Evolutionary conservation across 495 filamentous ascomycete species (phyloP).

Genomic region (Neurospora terricola): DNA sequence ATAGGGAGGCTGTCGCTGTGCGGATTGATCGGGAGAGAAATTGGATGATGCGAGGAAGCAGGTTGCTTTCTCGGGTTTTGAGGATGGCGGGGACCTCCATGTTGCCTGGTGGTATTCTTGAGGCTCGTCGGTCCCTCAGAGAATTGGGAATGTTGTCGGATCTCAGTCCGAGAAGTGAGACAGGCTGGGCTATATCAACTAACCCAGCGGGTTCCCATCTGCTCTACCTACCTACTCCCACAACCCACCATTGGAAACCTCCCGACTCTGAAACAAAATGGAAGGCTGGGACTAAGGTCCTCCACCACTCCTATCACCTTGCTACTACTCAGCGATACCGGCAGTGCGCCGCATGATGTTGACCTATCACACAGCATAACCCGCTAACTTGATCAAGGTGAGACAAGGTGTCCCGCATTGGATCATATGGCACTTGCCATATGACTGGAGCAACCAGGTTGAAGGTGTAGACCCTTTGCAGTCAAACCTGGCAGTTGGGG

Average conservation of each 20-base stretch:
- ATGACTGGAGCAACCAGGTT: not conserved
- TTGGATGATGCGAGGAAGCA: not conserved
- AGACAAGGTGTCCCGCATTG: not conserved
- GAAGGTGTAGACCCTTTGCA: not conserved
- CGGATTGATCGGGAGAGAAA: not conserved
- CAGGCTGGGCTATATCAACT: not conserved
- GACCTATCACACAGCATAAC: not conserved
- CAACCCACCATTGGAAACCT: not conserved
- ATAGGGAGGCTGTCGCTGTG: not conserved
- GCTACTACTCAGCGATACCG: not conserved
- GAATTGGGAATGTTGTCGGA: not conserved
- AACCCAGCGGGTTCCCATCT: not conserved
- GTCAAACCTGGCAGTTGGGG: not conserved
- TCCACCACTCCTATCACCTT: not conserved
- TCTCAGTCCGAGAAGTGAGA: not conserved
- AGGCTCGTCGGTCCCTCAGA: not conserved
- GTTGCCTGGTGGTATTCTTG: not conserved
- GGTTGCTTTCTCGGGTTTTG: not conserved
- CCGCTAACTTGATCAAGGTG: not conserved
- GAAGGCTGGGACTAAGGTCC: not conserved
- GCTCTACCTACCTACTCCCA: not conserved
- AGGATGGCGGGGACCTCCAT: not conserved
- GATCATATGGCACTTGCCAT: not conserved
- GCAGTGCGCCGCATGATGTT: not conserved
- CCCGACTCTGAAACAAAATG: not conserved